phyloP scores from a whole-genome alignment of 2,329 filamentous ascomycete species.

The Grosmannia penicillata region DNA sequence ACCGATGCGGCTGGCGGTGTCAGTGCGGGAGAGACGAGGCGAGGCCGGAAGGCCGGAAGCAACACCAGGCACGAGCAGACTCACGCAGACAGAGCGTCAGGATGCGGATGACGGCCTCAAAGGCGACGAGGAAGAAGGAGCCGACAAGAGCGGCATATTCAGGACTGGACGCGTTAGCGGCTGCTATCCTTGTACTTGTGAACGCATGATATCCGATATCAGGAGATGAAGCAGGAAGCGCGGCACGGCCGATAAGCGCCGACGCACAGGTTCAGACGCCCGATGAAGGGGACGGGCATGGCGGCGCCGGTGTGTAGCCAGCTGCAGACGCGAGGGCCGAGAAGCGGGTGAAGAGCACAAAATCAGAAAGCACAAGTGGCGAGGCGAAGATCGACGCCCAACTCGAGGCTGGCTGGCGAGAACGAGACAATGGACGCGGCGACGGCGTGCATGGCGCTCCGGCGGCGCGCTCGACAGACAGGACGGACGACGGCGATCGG shows the following conservation, averaged over 20 bases:
- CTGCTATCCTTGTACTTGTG: too few relatives aligned
- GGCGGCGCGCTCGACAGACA: too few relatives aligned
- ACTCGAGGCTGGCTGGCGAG: neutral
- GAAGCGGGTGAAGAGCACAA: neutral
- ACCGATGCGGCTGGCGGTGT: slow-evolving; percentile 51
- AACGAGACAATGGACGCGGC: neutral
- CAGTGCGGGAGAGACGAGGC: neutral
- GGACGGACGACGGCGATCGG: too few relatives aligned
- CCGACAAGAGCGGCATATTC: slow-evolving; percentile 80
- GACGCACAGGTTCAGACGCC: slow-evolving; percentile 35
- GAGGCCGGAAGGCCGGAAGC: neutral
- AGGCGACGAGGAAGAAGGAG: slow-evolving; percentile 67
- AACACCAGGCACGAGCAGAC: neutral
- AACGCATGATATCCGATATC: too few relatives aligned
- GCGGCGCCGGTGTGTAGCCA: too few relatives aligned
- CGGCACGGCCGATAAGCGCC: neutral
- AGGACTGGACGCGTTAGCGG: slow-evolving; percentile 38
- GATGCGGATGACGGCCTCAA: slow-evolving; percentile 72
- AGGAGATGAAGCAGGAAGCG: slow-evolving; percentile 4
- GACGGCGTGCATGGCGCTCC: neutral
- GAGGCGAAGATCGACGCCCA: neutral
- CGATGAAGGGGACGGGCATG: slow-evolving; percentile 39
- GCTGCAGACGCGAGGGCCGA: neutral
- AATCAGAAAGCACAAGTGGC: neutral
- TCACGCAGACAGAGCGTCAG: slow-evolving; percentile 76